Base-by-base conservation (phyloP, 495 filamentous ascomycete genomes). In the Hypomontagnella monticulosa region DNA sequence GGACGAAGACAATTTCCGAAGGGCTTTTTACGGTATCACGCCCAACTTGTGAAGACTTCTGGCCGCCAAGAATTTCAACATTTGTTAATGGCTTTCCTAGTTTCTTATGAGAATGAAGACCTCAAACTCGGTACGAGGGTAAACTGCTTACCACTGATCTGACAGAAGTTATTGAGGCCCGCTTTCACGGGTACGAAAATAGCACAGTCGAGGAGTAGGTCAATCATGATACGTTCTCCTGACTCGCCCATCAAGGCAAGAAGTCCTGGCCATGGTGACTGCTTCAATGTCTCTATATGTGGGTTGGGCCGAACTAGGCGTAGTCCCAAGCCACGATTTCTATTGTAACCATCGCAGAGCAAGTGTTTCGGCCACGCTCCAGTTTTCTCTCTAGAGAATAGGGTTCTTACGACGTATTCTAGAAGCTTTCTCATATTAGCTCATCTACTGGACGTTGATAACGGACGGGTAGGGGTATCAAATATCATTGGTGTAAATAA, bases 191-290 rank as follows among this genome's bases (percentile, higher is more conserved):
- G 72, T 16, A 81, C 65, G 70, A 96, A 99, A 2, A 97, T 78
- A 6, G 89, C 90, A 71, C 89, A 92, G 63, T 95, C 84, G 3
- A 96, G 71, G 15, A 98, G 71, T 27, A 98, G 75, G 63, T 88
- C 83, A 49, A 93, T 81, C 89, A 99, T 96, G 67, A 93, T 87
- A 11, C 84, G 84, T 52, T 97, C 91, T 2, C 93, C 93, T 62
- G 87, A 86, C 60, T 84, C 84, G 0, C 91, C 92, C 40, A 99
- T 76, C 9, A 97, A 76, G 32, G 77, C 75, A 4, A 93, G 82
- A 9, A 95, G 72, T 23, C 88, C 83, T 19, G 84, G 82, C 95
- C 95, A 99, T 33, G 89, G 84, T 4, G 79, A 66, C 20, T 81
- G 71, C 75, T 93, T 96, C 51, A 99, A 74, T 8, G 79, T 81